phyloP scores from a whole-genome alignment of 2,329 filamentous ascomycete genomes.

The Hypoxylon rubiginosum region DNA sequence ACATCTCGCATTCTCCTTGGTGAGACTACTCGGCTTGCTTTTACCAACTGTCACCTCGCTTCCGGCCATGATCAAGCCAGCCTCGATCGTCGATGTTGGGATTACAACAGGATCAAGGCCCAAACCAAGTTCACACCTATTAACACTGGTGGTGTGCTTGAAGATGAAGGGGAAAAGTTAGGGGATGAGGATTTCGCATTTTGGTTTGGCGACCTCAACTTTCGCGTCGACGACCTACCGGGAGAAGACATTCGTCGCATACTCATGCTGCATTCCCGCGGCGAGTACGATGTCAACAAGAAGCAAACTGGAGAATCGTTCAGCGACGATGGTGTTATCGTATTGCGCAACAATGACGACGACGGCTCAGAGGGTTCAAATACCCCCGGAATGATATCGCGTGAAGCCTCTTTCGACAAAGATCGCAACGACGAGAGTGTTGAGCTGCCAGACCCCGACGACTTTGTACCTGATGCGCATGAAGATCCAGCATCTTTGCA shows the following conservation, averaged over 20 bases:
- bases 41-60: conserved; percentile 91
- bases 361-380: conserved; percentile 55
- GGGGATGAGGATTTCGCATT: conserved; percentile 95
- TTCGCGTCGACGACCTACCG: conserved; percentile 87
- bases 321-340: conserved; percentile 65
- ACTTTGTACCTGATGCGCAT: conserved; percentile 75
- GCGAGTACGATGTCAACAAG: conserved; percentile 76
- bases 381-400: conserved; percentile 51
- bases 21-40: conserved; percentile 89
- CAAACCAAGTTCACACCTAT: conserved; percentile 85
- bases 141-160: conserved; percentile 71
- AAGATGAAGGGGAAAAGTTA: conserved; percentile 77
- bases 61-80: conserved; percentile 84
- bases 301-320: conserved; percentile 55
- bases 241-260: conserved; percentile 90
- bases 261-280: conserved; percentile 83
- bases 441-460: conserved; percentile 72
- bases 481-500: conserved; percentile 89
- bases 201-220: conserved; percentile 97
- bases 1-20: conserved; percentile 85
- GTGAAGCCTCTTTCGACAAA: conserved; percentile 50
- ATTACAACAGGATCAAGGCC: conserved; percentile 81
- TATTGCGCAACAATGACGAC: conserved; percentile 64
- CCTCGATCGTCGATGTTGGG: conserved; percentile 90
- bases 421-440: conserved; percentile 53